Conservation (phyloP, 768 basidiomycete species). For the Podaxis pistillaris region DNA sequence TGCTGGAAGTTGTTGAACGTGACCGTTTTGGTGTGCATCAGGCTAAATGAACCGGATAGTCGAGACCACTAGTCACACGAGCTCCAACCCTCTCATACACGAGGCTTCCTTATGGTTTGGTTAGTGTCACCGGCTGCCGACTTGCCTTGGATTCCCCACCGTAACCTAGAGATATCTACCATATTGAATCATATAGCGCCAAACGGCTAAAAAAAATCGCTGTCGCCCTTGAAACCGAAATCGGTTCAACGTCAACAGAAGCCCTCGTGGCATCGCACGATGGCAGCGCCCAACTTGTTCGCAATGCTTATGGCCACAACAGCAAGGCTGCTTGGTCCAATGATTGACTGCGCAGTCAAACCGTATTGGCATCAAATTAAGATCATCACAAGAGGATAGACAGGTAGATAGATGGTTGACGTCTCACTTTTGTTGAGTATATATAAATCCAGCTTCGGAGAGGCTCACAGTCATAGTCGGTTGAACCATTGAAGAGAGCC, state of each 20-base stretch:
- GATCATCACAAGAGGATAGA: constrained; percentile 10
- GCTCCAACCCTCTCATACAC: too few relatives aligned
- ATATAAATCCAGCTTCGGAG: neutral
- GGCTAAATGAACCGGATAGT: too few relatives aligned
- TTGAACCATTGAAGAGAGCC: neutral
- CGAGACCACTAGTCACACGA: too few relatives aligned
- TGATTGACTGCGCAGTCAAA: constrained; percentile 4
- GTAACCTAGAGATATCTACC: too few relatives aligned
- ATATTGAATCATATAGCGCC: too few relatives aligned
- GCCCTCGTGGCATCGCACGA: neutral
- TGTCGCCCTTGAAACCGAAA: too few relatives aligned
- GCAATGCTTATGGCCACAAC: neutral
- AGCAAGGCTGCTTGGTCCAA: neutral
- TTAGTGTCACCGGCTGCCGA: too few relatives aligned
- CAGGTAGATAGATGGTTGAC: constrained; percentile 7
- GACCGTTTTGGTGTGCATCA: neutral
- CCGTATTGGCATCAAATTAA: neutral
- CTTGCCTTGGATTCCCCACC: too few relatives aligned
- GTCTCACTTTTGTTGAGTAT: neutral
- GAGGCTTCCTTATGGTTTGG: too few relatives aligned
- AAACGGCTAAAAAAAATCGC: too few relatives aligned
- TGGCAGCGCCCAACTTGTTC: neutral
- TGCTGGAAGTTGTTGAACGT: neutral
- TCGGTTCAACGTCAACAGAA: neutral
- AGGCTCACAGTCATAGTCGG: neutral